Evolutionary conservation across 768 basidiomycete genomes (phyloP), one percentile per base, ranked within the genome.

Genomic region (Plicaturopsis crispa): DNA sequence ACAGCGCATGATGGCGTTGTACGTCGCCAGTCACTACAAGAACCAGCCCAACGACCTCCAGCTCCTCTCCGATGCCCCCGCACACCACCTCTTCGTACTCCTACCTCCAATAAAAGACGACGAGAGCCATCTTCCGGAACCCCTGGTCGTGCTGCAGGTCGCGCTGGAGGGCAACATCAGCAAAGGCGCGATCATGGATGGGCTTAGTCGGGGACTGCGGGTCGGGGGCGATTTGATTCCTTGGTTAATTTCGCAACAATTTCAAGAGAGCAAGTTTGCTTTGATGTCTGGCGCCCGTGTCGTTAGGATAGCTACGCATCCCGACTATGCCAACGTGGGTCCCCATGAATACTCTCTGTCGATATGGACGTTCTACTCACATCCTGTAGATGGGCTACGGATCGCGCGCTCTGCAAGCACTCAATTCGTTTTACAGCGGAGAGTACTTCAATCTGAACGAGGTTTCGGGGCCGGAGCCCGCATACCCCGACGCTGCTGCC

Each of bases 11-110:
- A 96, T 97, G 92, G 83, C 89, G 13, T 71, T 98, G 2, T 99
- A 97, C 59, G 94, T 98, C 36, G 89, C 96, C 1, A 86, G 84
- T 36, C 96, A 99, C 57, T 99, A 99, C 69, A 99, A 99, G 63
- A 99, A 98, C 60, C 89, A 93, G 53, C 96, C 96, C 14, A 98
- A 99, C 55, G 96, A 99, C 56, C 71, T 99, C n/a, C 94, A 98
- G 58, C 74, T 99, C 36, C 77, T 98, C 59, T 88, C 85, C 8
- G 96, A 99, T 50, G 96, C 96, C 1, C 96, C 96, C 0, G 93
- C 91, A 1, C 94, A 98, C 54, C 89, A 93, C 51, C 73, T 99
- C 11, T 99, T 98, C 48, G 96, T 99, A 1, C 75, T 99, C 0
- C 69, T 98, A 2, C 93, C 93, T 0, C 96, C 96, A 0, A 72